Evolutionary conservation across 179 eudicot species (phyloP).

Genomic region (Carnegiea gigantea): DNA sequence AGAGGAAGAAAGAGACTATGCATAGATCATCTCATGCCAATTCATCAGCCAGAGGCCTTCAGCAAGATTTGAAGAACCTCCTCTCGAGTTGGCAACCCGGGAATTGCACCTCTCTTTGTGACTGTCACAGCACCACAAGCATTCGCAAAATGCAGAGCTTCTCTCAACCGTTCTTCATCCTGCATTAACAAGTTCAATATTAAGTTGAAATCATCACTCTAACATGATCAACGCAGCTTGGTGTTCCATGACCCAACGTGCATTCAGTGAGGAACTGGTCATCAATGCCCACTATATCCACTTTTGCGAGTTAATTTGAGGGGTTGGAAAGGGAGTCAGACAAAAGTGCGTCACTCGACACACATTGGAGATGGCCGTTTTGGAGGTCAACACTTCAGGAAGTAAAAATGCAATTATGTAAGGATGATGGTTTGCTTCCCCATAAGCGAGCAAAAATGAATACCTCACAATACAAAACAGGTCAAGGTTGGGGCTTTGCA

Average conservation of each 20-base stretch:
- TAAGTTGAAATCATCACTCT: background rate
- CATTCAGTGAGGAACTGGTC: background rate
- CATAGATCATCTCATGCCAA: background rate
- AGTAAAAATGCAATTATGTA: too few relatives aligned
- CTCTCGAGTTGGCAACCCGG: constrained; percentile 61
- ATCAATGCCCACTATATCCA: background rate
- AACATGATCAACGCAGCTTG: background rate
- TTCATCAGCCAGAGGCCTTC: constrained; percentile 20
- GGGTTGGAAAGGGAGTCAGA: too few relatives aligned
- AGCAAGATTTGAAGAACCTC: constrained; percentile 42
- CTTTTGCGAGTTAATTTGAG: background rate
- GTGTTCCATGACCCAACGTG: background rate
- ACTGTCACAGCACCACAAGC: constrained; percentile 82
- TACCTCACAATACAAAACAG: too few relatives aligned
- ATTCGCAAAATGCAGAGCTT: constrained; percentile 65
- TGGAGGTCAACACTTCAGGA: background rate
- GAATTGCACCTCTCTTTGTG: constrained; percentile 74
- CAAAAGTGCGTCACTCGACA: too few relatives aligned
- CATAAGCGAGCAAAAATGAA: background rate
- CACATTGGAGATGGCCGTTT: too few relatives aligned
- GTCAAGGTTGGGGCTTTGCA: too few relatives aligned
- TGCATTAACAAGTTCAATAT: constrained; percentile 10
- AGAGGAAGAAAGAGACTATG: background rate
- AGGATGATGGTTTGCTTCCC: background rate
- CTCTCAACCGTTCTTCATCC: constrained; percentile 64